Base-by-base conservation (phyloP, 139 green algal genomes). In the Chlamydomonas eustigma region DNA sequence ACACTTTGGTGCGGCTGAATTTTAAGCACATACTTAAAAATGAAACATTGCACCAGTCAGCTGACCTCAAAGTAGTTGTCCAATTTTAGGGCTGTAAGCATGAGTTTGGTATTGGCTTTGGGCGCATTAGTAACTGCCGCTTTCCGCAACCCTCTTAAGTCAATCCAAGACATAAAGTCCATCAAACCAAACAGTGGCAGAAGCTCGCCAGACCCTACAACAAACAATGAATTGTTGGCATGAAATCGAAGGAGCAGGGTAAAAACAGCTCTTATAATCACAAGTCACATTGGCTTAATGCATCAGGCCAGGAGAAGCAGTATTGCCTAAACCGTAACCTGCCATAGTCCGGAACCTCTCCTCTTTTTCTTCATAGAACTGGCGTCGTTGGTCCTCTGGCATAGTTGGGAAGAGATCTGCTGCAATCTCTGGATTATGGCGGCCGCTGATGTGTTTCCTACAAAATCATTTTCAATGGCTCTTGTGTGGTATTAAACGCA, bases 91-190 rank as follows among this genome's bases (percentile, higher is more conserved):
- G 72, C 81, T 2, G 30, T 32, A 38, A 97, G 73, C 90, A 97
- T 97, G 58, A 92, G 75, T 76, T 89, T 78, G 18, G 88, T 86
- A 52, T 97, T 97, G 22, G 76, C 86, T 25, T 73, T 51, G 1
- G 90, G 90, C 0, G 92, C 92, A 68, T 96, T 96, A 24, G 92
- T 96, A 0, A 96, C 92, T 6, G 90, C 92, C 4, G 75, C 86
- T 32, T 75, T 86, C 6, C 71, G 76, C 38, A 96, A 39, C 0
- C 81, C 77, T 1, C 74, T 71, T 8, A 28, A 24, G 31, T 89
- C 74, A 0, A 93, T 32, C 87, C 85, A 93, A 0, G 28, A 6
- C 24, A 92, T 64, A 51, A 93, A 91, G 2, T 90, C 80, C 22
- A 58, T 73, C 31, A 96, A 81, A 0, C 91, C 91, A 36, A 37